A percentile compares a stretch with the other conserved stretches of the same genome.
Evolutionary conservation across 2,329 filamentous ascomycete genomes (phyloP).

Genomic region (Zymoseptoria ardabiliae): DNA sequence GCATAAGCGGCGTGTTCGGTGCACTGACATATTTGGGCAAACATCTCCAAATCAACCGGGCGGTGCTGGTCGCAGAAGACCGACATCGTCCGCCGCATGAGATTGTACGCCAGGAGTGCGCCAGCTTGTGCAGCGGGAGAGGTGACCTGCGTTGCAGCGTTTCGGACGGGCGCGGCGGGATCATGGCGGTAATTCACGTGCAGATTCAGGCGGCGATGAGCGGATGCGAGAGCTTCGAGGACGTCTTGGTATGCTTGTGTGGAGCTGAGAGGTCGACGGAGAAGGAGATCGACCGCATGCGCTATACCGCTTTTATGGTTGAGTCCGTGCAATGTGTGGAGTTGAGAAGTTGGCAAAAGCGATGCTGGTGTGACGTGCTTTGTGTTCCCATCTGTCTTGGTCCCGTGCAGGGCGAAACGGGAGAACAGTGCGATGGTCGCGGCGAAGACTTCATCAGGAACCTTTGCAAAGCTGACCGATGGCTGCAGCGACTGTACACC

Average conservation of each 20-base stretch:
- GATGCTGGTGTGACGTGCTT: not conserved
- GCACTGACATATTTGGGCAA: constrained; percentile 28
- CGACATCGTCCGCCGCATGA: constrained; percentile 12
- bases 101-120: constrained; percentile 17
- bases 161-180: not conserved
- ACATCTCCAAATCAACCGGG: constrained; percentile 28
- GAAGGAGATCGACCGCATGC: constrained; percentile 24
- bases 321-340: constrained; percentile 4
- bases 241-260: constrained; percentile 22
- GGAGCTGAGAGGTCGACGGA: constrained; percentile 9
- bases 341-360: not conserved
- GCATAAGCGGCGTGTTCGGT: constrained; percentile 27
- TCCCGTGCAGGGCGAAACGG: not conserved
- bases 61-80: constrained; percentile 16
- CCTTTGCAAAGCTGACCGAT: not conserved
- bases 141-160: not conserved
- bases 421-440: constrained; percentile 6
- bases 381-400: not conserved
- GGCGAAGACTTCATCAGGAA: constrained; percentile 3
- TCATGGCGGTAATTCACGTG: not conserved
- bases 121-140: constrained; percentile 2
- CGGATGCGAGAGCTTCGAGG: constrained; percentile 14
- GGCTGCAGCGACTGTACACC: constrained; percentile 2
- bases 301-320: constrained; percentile 13
- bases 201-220: not conserved